These are phyloP conservation scores for Jacaranda copaia DNA, from an alignment of 257 asterid genomes.

Conservation along the genomic window DNA sequence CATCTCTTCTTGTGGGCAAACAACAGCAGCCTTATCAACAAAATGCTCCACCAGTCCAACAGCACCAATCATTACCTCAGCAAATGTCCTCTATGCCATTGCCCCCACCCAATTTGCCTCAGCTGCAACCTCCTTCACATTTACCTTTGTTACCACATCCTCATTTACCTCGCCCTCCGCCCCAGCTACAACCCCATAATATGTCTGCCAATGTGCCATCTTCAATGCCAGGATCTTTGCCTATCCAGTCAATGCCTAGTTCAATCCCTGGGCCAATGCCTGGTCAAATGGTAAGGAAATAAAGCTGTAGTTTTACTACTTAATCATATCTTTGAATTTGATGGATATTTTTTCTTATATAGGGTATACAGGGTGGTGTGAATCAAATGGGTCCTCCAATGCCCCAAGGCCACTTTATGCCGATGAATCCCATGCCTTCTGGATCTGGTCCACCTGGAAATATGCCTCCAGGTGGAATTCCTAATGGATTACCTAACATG, in stretches of 20 bases:
- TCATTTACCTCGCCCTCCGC: slow-evolving; percentile 85
- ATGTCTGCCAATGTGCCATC: slow-evolving; percentile 62
- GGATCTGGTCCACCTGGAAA: slow-evolving; percentile 79
- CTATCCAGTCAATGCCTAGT: slow-evolving; percentile 57
- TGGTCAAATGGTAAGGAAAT: slow-evolving; percentile 71
- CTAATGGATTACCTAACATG: slow-evolving; percentile 62
- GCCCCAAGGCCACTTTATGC: slow-evolving; percentile 88
- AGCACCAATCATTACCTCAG: slow-evolving; percentile 66
- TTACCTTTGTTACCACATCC: slow-evolving; percentile 78
- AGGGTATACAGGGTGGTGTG: slow-evolving; percentile 82
- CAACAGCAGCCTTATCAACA: slow-evolving; percentile 92
- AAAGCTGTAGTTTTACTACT: slow-evolving; percentile 15
- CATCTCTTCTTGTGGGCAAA: slow-evolving; percentile 78
- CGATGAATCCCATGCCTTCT: slow-evolving; percentile 70
- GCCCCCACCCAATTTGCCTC: slow-evolving; percentile 73
- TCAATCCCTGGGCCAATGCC: slow-evolving; percentile 51
- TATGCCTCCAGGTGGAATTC: slow-evolving; percentile 65
- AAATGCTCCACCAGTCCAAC: slow-evolving; percentile 63
- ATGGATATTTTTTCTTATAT: slow-evolving; percentile 33
- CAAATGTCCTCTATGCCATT: slow-evolving; percentile 67
- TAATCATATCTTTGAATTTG: slow-evolving; percentile 15
- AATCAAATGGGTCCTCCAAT: slow-evolving; percentile 83
- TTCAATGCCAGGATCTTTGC: slow-evolving; percentile 71
- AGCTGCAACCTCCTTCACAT: slow-evolving; percentile 73
- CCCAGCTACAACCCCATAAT: slow-evolving; percentile 67